Conservation (phyloP, 2,329 filamentous ascomycete genomes). For the Aureobasidium vineae region DNA sequence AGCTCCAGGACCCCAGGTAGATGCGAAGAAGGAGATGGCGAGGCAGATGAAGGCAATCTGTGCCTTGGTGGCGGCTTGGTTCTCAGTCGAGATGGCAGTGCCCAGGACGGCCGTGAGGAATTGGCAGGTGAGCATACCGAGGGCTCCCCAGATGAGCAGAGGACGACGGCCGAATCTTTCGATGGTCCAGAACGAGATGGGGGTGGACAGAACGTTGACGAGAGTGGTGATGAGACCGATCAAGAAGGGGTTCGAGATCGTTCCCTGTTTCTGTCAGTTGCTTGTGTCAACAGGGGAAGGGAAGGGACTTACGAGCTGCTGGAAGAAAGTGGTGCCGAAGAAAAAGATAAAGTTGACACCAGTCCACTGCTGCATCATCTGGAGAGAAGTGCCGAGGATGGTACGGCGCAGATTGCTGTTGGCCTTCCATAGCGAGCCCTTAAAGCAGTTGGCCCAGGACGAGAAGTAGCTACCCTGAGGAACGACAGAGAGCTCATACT, state of each 20-base stretch:
- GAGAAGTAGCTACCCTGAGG: conserved; percentile 68
- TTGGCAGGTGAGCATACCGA: conserved; percentile 82
- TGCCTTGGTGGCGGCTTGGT: conserved; percentile 49
- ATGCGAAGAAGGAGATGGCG: conserved; percentile 91
- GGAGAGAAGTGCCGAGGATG: conserved; percentile 48
- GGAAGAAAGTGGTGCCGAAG: conserved; percentile 73
- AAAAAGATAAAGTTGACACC: conserved; percentile 90
- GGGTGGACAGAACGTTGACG: conserved; percentile 83
- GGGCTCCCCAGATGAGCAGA: conserved; percentile 73
- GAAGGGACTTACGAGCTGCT: conserved; percentile 56
- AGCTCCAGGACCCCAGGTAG: conserved; percentile 77
- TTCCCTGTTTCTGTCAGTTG: conserved; percentile 45
- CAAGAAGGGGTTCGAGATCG: conserved; percentile 74
- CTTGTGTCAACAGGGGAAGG: too few relatives aligned
- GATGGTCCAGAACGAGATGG: conserved; percentile 82
- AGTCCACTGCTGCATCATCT: conserved; percentile 60
- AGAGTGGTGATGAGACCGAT: conserved; percentile 83
- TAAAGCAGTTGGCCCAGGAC: conserved; percentile 70
- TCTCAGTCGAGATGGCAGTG: conserved; percentile 43
- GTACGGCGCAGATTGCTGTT: conserved; percentile 53
- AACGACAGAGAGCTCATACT: conserved; percentile 57
- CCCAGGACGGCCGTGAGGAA: conserved; percentile 77
- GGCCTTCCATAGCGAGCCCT: conserved; percentile 52
- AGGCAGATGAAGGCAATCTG: conserved; percentile 87
- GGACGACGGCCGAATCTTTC: conserved; percentile 78